Base-by-base conservation (phyloP, 1,139 yeast genomes). In the Zygosaccharomyces sapae region DNA sequence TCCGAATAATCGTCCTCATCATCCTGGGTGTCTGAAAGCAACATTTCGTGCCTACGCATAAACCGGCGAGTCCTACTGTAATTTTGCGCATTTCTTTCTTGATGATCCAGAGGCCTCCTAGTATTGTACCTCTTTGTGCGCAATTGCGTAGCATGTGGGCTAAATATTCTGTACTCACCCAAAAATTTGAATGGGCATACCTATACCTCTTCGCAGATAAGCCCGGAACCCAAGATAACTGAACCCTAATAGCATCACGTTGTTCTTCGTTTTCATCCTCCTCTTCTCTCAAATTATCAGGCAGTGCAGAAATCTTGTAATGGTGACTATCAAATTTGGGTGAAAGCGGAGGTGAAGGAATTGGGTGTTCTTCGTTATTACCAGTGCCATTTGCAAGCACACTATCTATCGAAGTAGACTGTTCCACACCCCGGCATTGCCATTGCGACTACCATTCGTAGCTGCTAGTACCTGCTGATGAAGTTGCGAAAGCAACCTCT, bases 291-390 rank as follows among this genome's bases (percentile, higher is more conserved):
- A 34, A 33, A 30, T 31, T 5, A 13, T 31, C 16, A 31, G 34
- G 34, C 16, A 31, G 19, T 12, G 13, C 18, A 4, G 34, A 31
- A 12, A 31, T 31, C 9, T 31, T 31, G 34, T 31, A 25, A 35
- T 35, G 25, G 9, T 22, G 41, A 13, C 20, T 36, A 38, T 39
- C 47, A 37, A 51, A 18, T 37, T 54, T 56, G 31, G 67, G 67
- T 4, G 67, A 63, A 40, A 62, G 48, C 5, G 67, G 67, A 4
- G 67, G 67, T 18, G 67, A 63, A 1, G 63, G 66, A 9, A 62
- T 59, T 33, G 52, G 47, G 16, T 51, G 52, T 29, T 55, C 62
- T 35, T 56, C 57, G 10, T 31, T 31, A 5, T 8, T 31, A 12
- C 34, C 34, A 31, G 6, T 31, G 3, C 19, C 34, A 31, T 6